A percentile compares a stretch with the other conserved stretches of the same genome.
Evolutionary conservation across 2,329 filamentous ascomycete species (phyloP).

Genomic region (Talaromyces sp.): DNA sequence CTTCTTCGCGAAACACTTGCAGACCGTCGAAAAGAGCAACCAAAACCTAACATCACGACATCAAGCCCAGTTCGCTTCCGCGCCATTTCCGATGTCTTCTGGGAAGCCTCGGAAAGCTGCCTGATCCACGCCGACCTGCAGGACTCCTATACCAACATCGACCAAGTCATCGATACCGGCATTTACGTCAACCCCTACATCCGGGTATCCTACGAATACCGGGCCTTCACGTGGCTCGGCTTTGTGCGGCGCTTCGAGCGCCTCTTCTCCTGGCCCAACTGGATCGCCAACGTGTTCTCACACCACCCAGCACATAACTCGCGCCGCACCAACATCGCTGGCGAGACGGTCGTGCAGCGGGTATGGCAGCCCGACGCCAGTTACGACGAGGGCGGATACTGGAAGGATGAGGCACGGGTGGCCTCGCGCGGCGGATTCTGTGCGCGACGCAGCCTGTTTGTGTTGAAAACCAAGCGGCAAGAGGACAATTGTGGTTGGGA

Average conservation of each 20-base stretch:
- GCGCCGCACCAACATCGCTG: background rate
- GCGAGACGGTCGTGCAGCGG: background rate
- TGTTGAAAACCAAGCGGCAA: slow-evolving; percentile 43
- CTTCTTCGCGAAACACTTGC: background rate
- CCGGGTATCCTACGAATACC: background rate
- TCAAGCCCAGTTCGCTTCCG: slow-evolving; percentile 29
- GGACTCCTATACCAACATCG: slow-evolving; percentile 29
- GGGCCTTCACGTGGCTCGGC: background rate
- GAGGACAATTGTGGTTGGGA: slow-evolving; percentile 47
- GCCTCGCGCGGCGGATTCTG: slow-evolving; percentile 47
- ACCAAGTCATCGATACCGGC: slow-evolving; percentile 47
- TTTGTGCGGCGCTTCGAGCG: background rate
- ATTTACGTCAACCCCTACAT: slow-evolving; percentile 58
- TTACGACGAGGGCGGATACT: background rate
- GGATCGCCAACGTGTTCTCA: background rate
- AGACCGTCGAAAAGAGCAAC: background rate
- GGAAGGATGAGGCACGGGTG: slow-evolving; percentile 24
- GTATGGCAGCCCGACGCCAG: background rate
- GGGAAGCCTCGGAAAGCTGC: slow-evolving; percentile 65
- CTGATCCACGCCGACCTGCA: slow-evolving; percentile 53
- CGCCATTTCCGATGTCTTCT: slow-evolving; percentile 57
- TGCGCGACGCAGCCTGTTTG: slow-evolving; percentile 41
- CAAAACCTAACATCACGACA: background rate
- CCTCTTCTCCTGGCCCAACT: background rate
- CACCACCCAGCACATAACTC: background rate